These are phyloP conservation scores for Toxicodendron radicans DNA, from an alignment of 345 rosid species.

Conservation along the genomic window DNA sequence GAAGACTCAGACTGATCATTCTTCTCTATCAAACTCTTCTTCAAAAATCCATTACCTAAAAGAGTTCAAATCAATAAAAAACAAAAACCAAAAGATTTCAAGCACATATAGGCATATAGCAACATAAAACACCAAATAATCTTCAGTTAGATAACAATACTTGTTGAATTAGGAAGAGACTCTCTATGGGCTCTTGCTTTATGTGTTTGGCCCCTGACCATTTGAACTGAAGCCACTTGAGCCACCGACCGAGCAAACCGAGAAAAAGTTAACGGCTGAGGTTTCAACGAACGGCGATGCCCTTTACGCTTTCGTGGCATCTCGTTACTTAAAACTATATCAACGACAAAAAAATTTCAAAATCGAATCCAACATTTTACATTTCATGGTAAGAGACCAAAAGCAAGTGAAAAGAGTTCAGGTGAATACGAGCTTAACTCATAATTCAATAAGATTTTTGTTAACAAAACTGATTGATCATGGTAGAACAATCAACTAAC, in stretches of 20 bases:
- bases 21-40: constrained; percentile 21
- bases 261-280: constrained; percentile 63
- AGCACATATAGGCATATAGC: constrained; percentile 16
- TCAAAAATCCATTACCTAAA: constrained; percentile 32
- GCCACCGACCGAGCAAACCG: constrained; percentile 71
- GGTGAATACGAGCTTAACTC: too few species aligned
- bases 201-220: constrained; percentile 30
- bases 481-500: too few species aligned
- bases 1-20: constrained; percentile 42
- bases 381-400: too few species aligned
- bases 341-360: background rate
- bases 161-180: constrained; percentile 29
- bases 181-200: constrained; percentile 20
- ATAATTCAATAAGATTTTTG: too few species aligned
- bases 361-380: too few species aligned
- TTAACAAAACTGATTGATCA: too few species aligned
- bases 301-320: constrained; percentile 52
- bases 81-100: background rate
- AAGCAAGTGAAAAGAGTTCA: too few species aligned
- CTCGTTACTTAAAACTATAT: constrained; percentile 26
- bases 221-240: constrained; percentile 33
- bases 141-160: constrained; percentile 22
- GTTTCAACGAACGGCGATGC: constrained; percentile 26
- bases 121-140: background rate
- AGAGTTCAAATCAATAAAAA: background rate